Evolutionary conservation across 148 eudicot species (phyloP).

Genomic region (Amaranthus cruentus): DNA sequence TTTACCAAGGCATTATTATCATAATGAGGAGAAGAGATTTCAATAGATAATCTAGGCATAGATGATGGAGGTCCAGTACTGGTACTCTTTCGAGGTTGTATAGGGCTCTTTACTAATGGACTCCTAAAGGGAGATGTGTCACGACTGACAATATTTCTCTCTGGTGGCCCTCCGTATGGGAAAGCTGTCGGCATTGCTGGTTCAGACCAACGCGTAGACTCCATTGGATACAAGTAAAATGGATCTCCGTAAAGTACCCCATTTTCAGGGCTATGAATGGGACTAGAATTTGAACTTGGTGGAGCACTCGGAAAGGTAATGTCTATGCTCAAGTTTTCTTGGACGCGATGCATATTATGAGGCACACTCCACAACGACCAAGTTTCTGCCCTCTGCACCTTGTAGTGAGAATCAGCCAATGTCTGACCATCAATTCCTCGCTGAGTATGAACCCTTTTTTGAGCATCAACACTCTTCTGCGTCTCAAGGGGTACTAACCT

Average conservation of each 20-base stretch:
- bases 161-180: constrained; percentile 25
- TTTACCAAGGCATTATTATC: constrained; percentile 34
- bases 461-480: constrained; percentile 28
- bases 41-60: constrained; percentile 33
- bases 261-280: constrained; percentile 48
- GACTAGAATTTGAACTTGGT: constrained; percentile 48
- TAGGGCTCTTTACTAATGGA: constrained; percentile 33
- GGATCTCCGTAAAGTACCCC: constrained; percentile 33
- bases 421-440: constrained; percentile 19
- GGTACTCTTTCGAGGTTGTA: constrained; percentile 28
- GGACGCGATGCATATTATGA: constrained; percentile 21
- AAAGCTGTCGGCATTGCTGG: constrained; percentile 33
- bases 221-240: constrained; percentile 27
- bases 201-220: constrained; percentile 50
- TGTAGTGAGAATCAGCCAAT: constrained; percentile 22
- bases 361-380: constrained; percentile 32
- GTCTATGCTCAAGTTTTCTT: constrained; percentile 28
- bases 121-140: constrained; percentile 42
- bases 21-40: constrained; percentile 25
- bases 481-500: constrained; percentile 24
- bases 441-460: constrained; percentile 26
- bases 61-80: constrained; percentile 49
- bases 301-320: constrained; percentile 53
- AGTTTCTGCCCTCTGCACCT: constrained; percentile 34
- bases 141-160: constrained; percentile 27